phyloP scores from a whole-genome alignment of 306 rosid genomes.

The Malus fusca region DNA sequence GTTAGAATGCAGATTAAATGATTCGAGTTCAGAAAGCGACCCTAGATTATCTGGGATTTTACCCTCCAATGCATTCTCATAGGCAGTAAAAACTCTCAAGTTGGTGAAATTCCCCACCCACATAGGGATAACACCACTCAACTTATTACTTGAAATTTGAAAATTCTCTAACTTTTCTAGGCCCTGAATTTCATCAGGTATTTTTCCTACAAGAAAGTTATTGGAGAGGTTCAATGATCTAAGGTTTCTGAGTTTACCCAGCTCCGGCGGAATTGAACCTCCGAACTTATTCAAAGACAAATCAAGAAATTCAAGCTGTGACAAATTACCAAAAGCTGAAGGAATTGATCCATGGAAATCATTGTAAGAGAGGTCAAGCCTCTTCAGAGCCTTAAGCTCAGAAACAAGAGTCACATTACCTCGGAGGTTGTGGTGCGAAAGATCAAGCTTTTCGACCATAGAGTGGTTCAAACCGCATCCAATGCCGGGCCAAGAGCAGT shows the following conservation, averaged over 20 bases:
- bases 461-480: slow-evolving; percentile 56
- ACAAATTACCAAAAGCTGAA: slow-evolving; percentile 50
- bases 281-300: slow-evolving; percentile 75
- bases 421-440: slow-evolving; percentile 61
- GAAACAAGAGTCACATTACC: slow-evolving; percentile 72
- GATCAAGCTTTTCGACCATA: slow-evolving; percentile 72
- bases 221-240: slow-evolving; percentile 80
- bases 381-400: slow-evolving; percentile 76
- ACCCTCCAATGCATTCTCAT: slow-evolving; percentile 78
- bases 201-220: slow-evolving; percentile 66
- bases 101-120: slow-evolving; percentile 84
- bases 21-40: slow-evolving; percentile 53
- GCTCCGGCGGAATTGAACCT: slow-evolving; percentile 66
- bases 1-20: slow-evolving; percentile 88
- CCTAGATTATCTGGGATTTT: slow-evolving; percentile 74
- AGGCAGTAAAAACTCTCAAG: slow-evolving; percentile 75
- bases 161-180: slow-evolving; percentile 57
- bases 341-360: slow-evolving; percentile 72
- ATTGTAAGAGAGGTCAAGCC: slow-evolving; percentile 82
- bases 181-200: slow-evolving; percentile 70
- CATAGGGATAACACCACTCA: slow-evolving; percentile 72
- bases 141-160: slow-evolving; percentile 71
- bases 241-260: slow-evolving; percentile 67
- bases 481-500: slow-evolving; percentile 83
- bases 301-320: slow-evolving; percentile 83